Percentiles rank a stretch among this genome's conserved stretches.
phyloP scores from a whole-genome alignment of 345 rosid genomes.

The Excoecaria agallocha region DNA sequence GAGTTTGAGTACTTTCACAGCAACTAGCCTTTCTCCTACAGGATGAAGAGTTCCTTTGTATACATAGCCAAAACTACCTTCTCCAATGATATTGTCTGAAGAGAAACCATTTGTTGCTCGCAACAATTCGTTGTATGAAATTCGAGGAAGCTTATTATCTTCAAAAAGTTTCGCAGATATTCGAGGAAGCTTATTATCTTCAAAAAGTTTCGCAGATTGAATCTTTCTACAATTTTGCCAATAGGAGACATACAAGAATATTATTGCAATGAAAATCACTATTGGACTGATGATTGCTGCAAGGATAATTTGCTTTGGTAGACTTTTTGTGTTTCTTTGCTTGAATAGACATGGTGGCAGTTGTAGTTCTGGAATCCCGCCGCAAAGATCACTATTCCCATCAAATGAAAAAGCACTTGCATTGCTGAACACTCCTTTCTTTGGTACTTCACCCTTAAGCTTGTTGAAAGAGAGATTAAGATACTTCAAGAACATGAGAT shows the following conservation, averaged over 20 bases:
- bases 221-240: neutral
- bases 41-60: neutral
- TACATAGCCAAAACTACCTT: conserved; percentile 1
- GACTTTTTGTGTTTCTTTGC: neutral
- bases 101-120: neutral
- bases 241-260: neutral
- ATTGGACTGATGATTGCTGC: neutral
- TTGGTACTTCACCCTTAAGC: conserved; percentile 15
- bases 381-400: conserved; percentile 17
- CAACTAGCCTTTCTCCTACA: neutral
- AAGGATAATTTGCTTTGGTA: neutral
- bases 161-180: neutral
- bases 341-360: neutral
- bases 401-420: neutral
- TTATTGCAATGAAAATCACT: neutral
- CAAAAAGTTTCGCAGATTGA: neutral
- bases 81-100: neutral
- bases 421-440: conserved; percentile 10
- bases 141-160: neutral
- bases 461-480: conserved; percentile 13
- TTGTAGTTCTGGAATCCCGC: neutral
- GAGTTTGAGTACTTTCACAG: conserved; percentile 14
- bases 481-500: neutral
- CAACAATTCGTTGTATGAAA: neutral
- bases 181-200: neutral